Evolutionary conservation across 768 basidiomycete species (phyloP).

Genomic region (Strobilomyces confusus): DNA sequence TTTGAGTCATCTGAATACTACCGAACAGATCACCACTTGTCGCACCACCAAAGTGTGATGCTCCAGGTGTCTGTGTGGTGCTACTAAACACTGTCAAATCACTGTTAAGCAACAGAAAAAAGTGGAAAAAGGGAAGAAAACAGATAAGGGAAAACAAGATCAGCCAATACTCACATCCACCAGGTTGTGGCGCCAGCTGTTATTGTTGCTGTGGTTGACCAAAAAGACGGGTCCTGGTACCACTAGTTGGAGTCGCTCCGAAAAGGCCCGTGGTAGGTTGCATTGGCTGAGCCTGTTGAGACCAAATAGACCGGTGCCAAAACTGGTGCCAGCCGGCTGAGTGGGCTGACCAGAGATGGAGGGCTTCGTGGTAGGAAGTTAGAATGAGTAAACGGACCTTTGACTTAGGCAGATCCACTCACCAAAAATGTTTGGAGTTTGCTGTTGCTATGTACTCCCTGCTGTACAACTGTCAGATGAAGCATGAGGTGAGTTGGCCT

Average conservation of each 20-base stretch:
- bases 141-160: too few species aligned
- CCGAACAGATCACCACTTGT: conserved; percentile 34
- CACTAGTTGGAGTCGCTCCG: conserved; percentile 22
- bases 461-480: conserved; percentile 5
- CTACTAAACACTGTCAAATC: conserved; percentile 34
- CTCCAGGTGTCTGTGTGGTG: conserved; percentile 28
- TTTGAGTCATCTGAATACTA: conserved; percentile 33
- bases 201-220: conserved; percentile 34
- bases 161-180: conserved; percentile 30
- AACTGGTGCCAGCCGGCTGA: conserved; percentile 36
- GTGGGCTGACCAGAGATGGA: conserved; percentile 46
- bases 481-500: conserved; percentile 10
- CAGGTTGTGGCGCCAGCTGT: conserved; percentile 37
- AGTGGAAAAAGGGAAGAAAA: too few species aligned
- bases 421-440: conserved; percentile 38
- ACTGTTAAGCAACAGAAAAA: conserved; percentile 10
- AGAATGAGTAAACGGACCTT: not conserved
- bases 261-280: conserved; percentile 28
- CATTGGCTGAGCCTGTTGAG: conserved; percentile 25
- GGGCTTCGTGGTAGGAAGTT: conserved; percentile 36
- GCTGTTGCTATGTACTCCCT: conserved; percentile 30
- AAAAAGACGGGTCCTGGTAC: conserved; percentile 30
- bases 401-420: conserved; percentile 25
- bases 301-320: conserved; percentile 29
- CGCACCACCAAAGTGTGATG: conserved; percentile 38